These are phyloP conservation scores for Kuraishia capsulata DNA, from an alignment of 805 yeast genomes.

Conservation along the genomic window DNA sequence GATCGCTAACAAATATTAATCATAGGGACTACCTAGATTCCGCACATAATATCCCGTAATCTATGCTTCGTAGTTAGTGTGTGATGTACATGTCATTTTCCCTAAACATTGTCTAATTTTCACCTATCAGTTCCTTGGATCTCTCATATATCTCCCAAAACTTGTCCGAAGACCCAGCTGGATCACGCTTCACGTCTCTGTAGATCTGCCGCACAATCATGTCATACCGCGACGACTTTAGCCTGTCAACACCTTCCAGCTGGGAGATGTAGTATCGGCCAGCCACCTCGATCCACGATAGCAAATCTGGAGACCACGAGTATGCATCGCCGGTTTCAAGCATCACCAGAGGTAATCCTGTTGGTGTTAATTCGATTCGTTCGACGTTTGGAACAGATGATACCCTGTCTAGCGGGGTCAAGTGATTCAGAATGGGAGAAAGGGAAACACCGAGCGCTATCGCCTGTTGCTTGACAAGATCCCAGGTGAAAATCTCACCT, in stretches of 20 bases:
- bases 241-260: neutral
- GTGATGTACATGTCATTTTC: too few relatives aligned
- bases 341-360: conserved; percentile 34
- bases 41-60: too few relatives aligned
- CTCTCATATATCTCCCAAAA: neutral
- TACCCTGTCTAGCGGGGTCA: conserved; percentile 9
- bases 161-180: neutral
- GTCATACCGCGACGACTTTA: neutral
- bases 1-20: too few relatives aligned
- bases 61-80: too few relatives aligned
- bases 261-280: conserved; percentile 20
- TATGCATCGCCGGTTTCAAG: conserved; percentile 30
- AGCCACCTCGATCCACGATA: conserved; percentile 36
- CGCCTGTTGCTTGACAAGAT: conserved; percentile 22
- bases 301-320: conserved; percentile 29
- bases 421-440: conserved; percentile 41
- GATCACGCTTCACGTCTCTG: neutral
- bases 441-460: conserved; percentile 36
- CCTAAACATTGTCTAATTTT: too few relatives aligned
- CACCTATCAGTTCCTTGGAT: neutral
- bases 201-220: neutral
- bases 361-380: conserved; percentile 24
- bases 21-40: too few relatives aligned
- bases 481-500: conserved; percentile 46
- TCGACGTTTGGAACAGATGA: conserved; percentile 12